Base-by-base conservation (phyloP, 768 basidiomycete genomes). In the Boletus sp. region DNA sequence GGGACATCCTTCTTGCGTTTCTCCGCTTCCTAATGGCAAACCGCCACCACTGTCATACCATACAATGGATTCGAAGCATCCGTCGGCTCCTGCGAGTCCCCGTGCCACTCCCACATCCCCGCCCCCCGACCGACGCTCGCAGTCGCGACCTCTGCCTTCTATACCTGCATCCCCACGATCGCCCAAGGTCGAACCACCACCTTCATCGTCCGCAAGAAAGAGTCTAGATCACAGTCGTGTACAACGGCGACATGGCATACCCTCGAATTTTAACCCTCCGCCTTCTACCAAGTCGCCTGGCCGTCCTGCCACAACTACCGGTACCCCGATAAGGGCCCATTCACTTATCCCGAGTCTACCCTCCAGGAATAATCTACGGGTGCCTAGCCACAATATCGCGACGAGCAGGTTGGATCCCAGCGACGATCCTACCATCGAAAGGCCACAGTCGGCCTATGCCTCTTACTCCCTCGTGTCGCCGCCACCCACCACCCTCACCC, bases 281-380 rank as follows among this genome's bases (percentile, higher is more conserved):
- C 17, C 11, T 9, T 54, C 52, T 32, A 54, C 65, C 57, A 67
- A 55, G 62, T 42, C 67, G 0, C 54, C 62, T 7, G 52, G 58
- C 12, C 73, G 79, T 20, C 77, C 80, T 30, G 71, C 78, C 15
- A 79, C 79, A 11, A 75, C 78, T 47, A 69, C 72, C n/a, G 71
- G 73, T 24, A 32, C 63, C n/a, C 47, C 58, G 0, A 58, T 61
- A 39, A 56, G 55, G n/a, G 40, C 54, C 30, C 61, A 48, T 40
- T 37, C 62, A 28, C 41, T 41, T 10, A 55, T 35, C 10, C 49
- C 48, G 20, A 49, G 7, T 54, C 33, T 32, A 30, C 48, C 52
- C 29, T 42, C 50, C 1, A 40, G 11, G 29, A 35, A n/a, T n/a
- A 8, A 41, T 18, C n/a, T 50, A 17, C 58, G 49, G 2, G 37